phyloP scores from a whole-genome alignment of 2,329 filamentous ascomycete species.

The Ophiostoma montium region DNA sequence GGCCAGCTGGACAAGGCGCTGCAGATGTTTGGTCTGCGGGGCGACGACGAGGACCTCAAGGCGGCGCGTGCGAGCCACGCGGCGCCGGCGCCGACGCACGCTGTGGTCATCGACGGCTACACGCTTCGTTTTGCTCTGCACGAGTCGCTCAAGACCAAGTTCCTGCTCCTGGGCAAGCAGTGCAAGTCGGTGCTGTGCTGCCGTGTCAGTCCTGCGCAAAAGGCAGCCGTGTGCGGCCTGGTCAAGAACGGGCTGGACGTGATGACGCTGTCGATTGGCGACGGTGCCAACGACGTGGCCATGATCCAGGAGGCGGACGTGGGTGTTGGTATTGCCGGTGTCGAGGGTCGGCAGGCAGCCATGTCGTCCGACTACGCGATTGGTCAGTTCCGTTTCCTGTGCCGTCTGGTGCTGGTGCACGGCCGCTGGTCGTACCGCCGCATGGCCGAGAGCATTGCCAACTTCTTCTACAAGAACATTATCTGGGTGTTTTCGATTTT shows the following conservation, averaged over 20 bases:
- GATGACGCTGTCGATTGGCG: slow-evolving; percentile 87
- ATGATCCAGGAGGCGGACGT: slow-evolving; percentile 98
- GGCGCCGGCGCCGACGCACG: slow-evolving; percentile 75
- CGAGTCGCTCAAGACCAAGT: slow-evolving; percentile 75
- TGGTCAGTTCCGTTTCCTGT: slow-evolving; percentile 81
- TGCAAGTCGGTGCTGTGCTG: slow-evolving; percentile 96
- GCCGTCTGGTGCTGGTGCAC: slow-evolving; percentile 75
- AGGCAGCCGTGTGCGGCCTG: slow-evolving; percentile 91
- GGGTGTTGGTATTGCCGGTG: slow-evolving; percentile 88
- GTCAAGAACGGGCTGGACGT: slow-evolving; percentile 91
- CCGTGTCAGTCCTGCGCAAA: slow-evolving; percentile 90
- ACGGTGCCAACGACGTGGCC: slow-evolving; percentile 89
- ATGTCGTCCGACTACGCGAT: slow-evolving; percentile 97
- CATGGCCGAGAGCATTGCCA: slow-evolving; percentile 83
- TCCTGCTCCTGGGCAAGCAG: slow-evolving; percentile 88
- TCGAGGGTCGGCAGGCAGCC: slow-evolving; percentile 81
- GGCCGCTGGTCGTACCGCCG: slow-evolving; percentile 94
- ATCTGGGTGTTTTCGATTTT: slow-evolving; percentile 95
- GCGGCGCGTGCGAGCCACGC: slow-evolving; percentile 71
- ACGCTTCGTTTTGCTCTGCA: slow-evolving; percentile 78
- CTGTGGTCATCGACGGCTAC: slow-evolving; percentile 88
- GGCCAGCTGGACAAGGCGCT: slow-evolving; percentile 63
- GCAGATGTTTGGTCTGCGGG: slow-evolving; percentile 59
- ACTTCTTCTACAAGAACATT: slow-evolving; percentile 99
- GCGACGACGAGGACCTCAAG: slow-evolving; percentile 72